phyloP scores from a whole-genome alignment of 345 rosid species.

The Camelina sativa region DNA sequence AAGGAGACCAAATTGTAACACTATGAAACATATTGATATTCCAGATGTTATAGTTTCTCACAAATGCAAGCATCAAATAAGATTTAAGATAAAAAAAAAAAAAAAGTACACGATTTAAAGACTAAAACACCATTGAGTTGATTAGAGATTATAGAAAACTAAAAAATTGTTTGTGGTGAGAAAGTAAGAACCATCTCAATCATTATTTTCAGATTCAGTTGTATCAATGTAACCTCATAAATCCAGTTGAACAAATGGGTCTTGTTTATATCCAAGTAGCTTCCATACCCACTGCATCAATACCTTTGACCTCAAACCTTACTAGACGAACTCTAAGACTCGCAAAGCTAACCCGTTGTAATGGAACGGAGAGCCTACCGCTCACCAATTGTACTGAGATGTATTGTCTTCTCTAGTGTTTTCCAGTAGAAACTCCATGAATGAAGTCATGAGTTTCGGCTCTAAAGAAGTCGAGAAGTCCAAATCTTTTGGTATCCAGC shows the following conservation, averaged over 20 bases:
- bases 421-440: conserved; percentile 12
- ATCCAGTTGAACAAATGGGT: background rate
- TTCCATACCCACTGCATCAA: background rate
- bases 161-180: background rate
- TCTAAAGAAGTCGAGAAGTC: conserved; percentile 2
- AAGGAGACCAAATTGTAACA: conserved; percentile 57
- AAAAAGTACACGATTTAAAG: background rate
- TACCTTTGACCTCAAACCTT: too few relatives aligned
- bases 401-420: background rate
- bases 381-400: conserved; percentile 1
- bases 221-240: background rate
- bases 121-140: background rate
- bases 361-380: too few relatives aligned
- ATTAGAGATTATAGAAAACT: background rate
- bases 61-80: conserved; percentile 31
- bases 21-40: conserved; percentile 7
- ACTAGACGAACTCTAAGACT: too few relatives aligned
- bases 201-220: background rate
- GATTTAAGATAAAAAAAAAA: too few relatives aligned
- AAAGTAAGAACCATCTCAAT: background rate
- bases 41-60: conserved; percentile 19
- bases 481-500: conserved; percentile 24
- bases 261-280: background rate
- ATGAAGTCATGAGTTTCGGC: background rate
- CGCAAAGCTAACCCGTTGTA: too few relatives aligned